phyloP scores from a whole-genome alignment of 306 rosid species.

The Echinosophora koreensis region DNA sequence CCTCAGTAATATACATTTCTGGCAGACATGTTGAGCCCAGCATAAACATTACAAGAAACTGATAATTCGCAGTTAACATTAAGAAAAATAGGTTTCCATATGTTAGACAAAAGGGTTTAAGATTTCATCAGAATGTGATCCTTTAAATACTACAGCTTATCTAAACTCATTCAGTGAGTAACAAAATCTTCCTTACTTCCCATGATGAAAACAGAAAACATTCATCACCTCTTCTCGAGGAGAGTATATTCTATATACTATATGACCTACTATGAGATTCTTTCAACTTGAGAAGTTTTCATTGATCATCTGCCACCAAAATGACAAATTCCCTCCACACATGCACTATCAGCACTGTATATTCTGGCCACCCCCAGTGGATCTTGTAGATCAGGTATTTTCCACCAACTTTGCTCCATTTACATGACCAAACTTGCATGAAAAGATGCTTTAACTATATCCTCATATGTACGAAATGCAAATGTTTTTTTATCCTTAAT shows the following conservation, averaged over 20 bases:
- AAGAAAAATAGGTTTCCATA: background rate
- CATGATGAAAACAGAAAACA: background rate
- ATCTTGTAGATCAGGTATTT: background rate
- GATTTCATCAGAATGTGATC: background rate
- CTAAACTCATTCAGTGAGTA: constrained; percentile 3
- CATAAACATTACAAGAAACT: background rate
- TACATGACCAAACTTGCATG: too few species aligned
- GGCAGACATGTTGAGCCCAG: constrained; percentile 19
- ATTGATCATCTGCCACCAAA: background rate
- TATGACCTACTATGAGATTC: background rate
- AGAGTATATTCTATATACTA: background rate
- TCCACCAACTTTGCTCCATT: background rate
- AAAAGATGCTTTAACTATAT: background rate
- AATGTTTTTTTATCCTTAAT: background rate
- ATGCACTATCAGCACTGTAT: background rate
- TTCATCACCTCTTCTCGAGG: background rate
- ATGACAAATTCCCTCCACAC: background rate
- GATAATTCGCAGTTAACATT: background rate
- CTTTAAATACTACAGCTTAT: background rate
- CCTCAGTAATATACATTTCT: constrained; percentile 5
- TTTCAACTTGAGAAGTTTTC: background rate
- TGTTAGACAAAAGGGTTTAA: background rate
- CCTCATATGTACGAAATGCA: background rate
- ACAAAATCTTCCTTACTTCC: background rate
- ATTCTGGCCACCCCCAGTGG: background rate